phyloP scores from a whole-genome alignment of 2,329 filamentous ascomycete genomes.

The Xenosphaeropsis pyriputrescens region DNA sequence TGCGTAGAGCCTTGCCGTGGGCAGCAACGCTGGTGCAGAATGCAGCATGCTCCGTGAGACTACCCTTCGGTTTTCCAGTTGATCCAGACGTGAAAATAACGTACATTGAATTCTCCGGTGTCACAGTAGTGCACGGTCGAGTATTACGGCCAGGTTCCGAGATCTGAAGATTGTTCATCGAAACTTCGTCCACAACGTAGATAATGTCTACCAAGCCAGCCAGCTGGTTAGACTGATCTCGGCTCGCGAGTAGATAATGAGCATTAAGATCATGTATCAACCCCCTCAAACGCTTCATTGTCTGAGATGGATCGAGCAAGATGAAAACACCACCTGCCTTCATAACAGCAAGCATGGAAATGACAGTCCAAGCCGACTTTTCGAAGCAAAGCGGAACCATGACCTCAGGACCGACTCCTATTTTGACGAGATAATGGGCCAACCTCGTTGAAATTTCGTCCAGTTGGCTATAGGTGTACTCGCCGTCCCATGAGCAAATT shows the following conservation, averaged over 20 bases:
- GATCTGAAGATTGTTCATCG: not conserved
- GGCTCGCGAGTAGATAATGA: not conserved
- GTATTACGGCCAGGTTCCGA: too few species aligned
- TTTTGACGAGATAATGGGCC: slow-evolving; percentile 1
- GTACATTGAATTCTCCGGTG: not conserved
- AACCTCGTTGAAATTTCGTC: slow-evolving; percentile 4
- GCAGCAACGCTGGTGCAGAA: not conserved
- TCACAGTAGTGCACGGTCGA: not conserved
- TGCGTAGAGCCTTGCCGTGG: not conserved
- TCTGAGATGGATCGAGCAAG: slow-evolving; percentile 9
- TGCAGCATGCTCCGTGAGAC: slow-evolving; percentile 1
- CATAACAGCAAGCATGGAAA: slow-evolving; percentile 13
- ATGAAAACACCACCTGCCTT: slow-evolving; percentile 15
- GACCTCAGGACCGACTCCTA: slow-evolving; percentile 4
- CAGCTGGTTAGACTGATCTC: not conserved
- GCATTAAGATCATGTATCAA: slow-evolving; percentile 1
- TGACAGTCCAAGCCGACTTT: slow-evolving; percentile 11
- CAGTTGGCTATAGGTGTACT: slow-evolving; percentile 8
- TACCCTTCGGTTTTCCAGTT: slow-evolving; percentile 1
- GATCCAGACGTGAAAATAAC: slow-evolving; percentile 1
- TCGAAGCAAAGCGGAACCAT: slow-evolving; percentile 9
- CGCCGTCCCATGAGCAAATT: slow-evolving; percentile 8
- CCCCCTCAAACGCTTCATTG: slow-evolving; percentile 1
- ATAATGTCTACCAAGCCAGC: not conserved
- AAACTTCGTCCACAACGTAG: not conserved